Base-by-base conservation (phyloP, 139 green algal genomes). In the Haematococcus lacustris region DNA sequence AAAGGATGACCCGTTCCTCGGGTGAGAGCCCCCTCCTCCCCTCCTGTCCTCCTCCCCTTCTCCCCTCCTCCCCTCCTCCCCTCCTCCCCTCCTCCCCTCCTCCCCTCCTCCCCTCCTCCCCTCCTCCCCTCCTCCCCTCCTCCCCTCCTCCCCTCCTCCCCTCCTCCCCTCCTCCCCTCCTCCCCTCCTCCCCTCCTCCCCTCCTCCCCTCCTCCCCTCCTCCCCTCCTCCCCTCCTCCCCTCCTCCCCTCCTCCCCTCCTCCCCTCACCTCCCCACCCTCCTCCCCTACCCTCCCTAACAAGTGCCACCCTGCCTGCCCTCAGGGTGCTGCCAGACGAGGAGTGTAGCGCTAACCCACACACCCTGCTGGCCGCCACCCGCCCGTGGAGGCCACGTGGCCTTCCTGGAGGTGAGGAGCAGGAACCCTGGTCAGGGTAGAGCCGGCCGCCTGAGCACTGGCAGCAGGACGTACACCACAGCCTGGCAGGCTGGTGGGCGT, bases 1-100 rank as follows among this genome's bases (percentile, higher is more conserved):
- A 17, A 47, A 71, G 30, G 86, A 91, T 66, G 86, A 91, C 61
- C 83, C 83, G 0, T 91, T 91, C 50, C 65, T 91, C 41, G 86
- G 86, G 80, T 85, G 71, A 74, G 76, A 3, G 28, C 30, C 57
- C 57, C 43, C 9, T 62, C 3, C 33, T 62, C 13, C 30, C 38
- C 6, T 17, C 38, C 7, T 21, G 6, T 13, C 25, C 38, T 38
- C 6, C 9, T 72, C 9, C 25, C 7, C 13, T 61, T 37, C n/a
- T 40, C 21, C 38, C 41, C 23, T 61, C 38, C 59, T 17, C 30
- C 6, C 30, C 17, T 34, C 17, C 28, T 13, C 26, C 6, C 28
- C n/a, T n/a, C n/a, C n/a, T n/a, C n/a, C n/a, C n/a, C n/a, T n/a
- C n/a, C n/a, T n/a, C n/a, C n/a, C n/a, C 17, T 66, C 5, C 5